Conservation (phyloP, 805 yeast genomes). For the Maudiozyma bulderi region DNA sequence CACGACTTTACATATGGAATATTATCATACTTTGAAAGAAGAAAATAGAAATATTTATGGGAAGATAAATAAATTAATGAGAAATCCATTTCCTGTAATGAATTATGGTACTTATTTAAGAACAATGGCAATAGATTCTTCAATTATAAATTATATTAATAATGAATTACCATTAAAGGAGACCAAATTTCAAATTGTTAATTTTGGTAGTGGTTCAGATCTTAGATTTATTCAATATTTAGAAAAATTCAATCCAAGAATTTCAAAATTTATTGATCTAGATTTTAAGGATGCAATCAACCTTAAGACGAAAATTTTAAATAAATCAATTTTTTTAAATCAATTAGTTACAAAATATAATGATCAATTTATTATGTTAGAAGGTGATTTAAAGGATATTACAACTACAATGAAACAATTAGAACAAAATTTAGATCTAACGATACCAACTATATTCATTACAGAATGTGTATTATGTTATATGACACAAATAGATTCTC, state of each 20-base stretch:
- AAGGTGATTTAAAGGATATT: constrained; percentile 30
- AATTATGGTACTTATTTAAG: constrained; percentile 64
- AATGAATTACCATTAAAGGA: background rate
- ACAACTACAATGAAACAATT: constrained; percentile 14
- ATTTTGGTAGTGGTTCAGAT: constrained; percentile 64
- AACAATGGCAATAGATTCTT: constrained; percentile 41
- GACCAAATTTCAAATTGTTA: constrained; percentile 41
- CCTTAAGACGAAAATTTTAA: constrained; percentile 30
- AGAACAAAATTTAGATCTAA: constrained; percentile 5
- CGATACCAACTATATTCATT: constrained; percentile 39
- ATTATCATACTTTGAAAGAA: constrained; percentile 13
- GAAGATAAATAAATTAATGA: constrained; percentile 12
- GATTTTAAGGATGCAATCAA: constrained; percentile 41
- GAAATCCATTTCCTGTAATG: constrained; percentile 49
- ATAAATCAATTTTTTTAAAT: constrained; percentile 6
- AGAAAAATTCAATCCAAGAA: constrained; percentile 8
- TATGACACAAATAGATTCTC: constrained; percentile 34
- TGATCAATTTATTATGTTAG: constrained; percentile 22
- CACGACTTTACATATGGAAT: constrained; percentile 14
- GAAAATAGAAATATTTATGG: constrained; percentile 14
- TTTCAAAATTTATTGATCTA: constrained; percentile 36
- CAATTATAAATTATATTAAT: constrained; percentile 35
- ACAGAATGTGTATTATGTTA: constrained; percentile 56
- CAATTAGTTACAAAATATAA: constrained; percentile 2
- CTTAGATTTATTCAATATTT: constrained; percentile 39